Evolutionary conservation across 2,329 filamentous ascomycete species (phyloP).

Genomic region (Alternaria consortialis): DNA sequence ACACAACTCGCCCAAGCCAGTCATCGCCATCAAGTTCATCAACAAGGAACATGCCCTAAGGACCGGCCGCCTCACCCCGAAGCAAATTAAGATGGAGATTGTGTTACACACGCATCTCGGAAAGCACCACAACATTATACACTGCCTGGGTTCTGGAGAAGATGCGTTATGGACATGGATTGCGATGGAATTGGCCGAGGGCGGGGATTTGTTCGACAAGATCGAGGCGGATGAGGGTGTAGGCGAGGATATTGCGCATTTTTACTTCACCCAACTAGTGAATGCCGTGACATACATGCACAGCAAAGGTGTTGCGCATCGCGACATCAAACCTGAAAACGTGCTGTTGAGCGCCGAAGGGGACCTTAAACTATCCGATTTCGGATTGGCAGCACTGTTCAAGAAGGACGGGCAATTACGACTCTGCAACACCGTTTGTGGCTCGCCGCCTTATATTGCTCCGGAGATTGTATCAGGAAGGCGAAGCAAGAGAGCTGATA

Average conservation of each 20-base stretch:
- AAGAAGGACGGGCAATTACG: conserved; percentile 86
- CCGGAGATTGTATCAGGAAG: conserved; percentile 79
- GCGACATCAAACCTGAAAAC: conserved; percentile 82
- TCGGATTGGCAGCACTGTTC: conserved; percentile 94
- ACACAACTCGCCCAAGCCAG: conserved; percentile 70
- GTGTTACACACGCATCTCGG: conserved; percentile 88
- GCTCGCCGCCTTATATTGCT: conserved; percentile 95
- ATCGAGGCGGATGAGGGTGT: conserved; percentile 97
- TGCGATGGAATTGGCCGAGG: conserved; percentile 95
- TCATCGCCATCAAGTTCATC: conserved; percentile 98
- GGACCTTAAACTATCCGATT: conserved; percentile 93
- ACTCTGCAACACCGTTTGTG: conserved; percentile 86
- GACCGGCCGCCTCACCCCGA: conserved; percentile 85
- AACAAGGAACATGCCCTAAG: conserved; percentile 94
- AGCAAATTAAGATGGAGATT: conserved; percentile 92
- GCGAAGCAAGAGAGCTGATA: conserved; percentile 56
- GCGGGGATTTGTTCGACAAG: conserved; percentile 98
- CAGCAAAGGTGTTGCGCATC: conserved; percentile 91
- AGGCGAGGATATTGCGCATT: conserved; percentile 91
- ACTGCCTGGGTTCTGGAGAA: conserved; percentile 88
- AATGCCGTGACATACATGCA: conserved; percentile 94
- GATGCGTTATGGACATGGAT: conserved; percentile 94
- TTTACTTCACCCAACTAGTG: conserved; percentile 94
- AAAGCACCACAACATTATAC: conserved; percentile 91
- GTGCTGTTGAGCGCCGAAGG: conserved; percentile 86